phyloP scores from a whole-genome alignment of 2,329 filamentous ascomycete species.

The Aspergillus vadensis region DNA sequence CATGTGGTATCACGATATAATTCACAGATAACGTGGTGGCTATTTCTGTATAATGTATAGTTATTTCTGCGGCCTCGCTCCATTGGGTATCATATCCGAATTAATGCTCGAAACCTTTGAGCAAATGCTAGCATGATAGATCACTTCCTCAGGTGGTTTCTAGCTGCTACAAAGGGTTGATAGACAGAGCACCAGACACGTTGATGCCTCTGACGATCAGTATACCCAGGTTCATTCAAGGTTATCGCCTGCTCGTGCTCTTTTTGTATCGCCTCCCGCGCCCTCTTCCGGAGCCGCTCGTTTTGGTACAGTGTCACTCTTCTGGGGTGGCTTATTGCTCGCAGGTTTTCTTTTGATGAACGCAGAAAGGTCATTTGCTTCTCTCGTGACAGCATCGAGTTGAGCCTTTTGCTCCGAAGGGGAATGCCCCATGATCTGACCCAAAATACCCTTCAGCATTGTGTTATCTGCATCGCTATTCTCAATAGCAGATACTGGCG shows the following conservation, averaged over 20 bases:
- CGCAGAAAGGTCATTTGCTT: slow-evolving; percentile 61
- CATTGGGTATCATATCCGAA: neutral
- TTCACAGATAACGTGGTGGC: neutral
- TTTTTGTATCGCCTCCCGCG: slow-evolving; percentile 29
- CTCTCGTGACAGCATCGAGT: slow-evolving; percentile 57
- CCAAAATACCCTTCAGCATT: slow-evolving; percentile 59
- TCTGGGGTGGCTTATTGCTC: slow-evolving; percentile 17
- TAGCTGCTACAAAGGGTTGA: neutral
- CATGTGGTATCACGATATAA: too few relatives aligned
- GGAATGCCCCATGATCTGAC: slow-evolving; percentile 59
- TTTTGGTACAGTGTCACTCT: slow-evolving; percentile 26
- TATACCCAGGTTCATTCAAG: neutral
- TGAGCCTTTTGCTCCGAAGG: slow-evolving; percentile 55
- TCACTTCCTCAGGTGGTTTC: neutral
- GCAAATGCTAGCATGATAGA: neutral
- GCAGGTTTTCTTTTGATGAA: slow-evolving; percentile 59
- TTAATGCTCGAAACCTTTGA: neutral
- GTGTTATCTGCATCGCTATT: slow-evolving; percentile 38
- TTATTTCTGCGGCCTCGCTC: neutral
- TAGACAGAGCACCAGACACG: slow-evolving; percentile 5
- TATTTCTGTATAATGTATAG: neutral
- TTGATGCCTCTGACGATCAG: neutral
- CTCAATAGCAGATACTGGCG: slow-evolving; percentile 53
- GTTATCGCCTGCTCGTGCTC: slow-evolving; percentile 20
- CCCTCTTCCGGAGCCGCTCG: slow-evolving; percentile 29